These are phyloP conservation scores for Chytriomyces sp. DNA, from an alignment of 192 early-diverging fungal species.

Conservation along the genomic window DNA sequence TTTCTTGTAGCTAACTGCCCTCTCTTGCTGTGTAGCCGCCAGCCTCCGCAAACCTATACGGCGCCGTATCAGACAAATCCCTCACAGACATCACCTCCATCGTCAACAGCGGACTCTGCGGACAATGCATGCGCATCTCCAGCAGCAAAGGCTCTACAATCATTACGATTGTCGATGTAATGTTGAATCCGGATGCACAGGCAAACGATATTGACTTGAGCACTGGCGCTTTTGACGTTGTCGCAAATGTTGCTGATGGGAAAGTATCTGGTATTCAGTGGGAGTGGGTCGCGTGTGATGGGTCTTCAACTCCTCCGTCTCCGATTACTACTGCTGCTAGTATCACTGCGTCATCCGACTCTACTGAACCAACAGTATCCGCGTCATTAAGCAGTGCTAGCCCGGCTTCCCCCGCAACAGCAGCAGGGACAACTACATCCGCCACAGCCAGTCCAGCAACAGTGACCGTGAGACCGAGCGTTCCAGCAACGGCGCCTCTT, in stretches of 20 bases:
- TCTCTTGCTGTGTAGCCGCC: not conserved
- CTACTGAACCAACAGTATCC: not conserved
- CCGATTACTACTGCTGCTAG: not conserved
- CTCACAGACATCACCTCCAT: constrained; percentile 12
- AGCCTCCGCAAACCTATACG: not conserved
- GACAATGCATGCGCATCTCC: not conserved
- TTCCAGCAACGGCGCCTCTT: not conserved
- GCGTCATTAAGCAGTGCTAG: not conserved
- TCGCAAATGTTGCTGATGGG: not conserved
- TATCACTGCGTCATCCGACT: not conserved
- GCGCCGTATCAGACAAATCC: constrained; percentile 8
- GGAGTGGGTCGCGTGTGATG: constrained; percentile 4
- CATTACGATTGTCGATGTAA: constrained; percentile 23
- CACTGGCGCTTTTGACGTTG: not conserved
- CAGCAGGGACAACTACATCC: not conserved
- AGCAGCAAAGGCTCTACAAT: not conserved
- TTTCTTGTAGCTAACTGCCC: not conserved
- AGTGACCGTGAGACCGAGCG: not conserved
- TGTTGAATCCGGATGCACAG: constrained; percentile 13
- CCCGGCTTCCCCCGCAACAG: not conserved
- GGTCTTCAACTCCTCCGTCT: not conserved
- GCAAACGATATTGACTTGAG: constrained; percentile 5
- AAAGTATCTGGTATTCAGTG: not conserved
- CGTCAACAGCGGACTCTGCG: constrained; percentile 7
- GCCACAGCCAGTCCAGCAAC: not conserved